Evolutionary conservation across 2,329 filamentous ascomycete species (phyloP).

Genomic region (Catunica adiposa): DNA sequence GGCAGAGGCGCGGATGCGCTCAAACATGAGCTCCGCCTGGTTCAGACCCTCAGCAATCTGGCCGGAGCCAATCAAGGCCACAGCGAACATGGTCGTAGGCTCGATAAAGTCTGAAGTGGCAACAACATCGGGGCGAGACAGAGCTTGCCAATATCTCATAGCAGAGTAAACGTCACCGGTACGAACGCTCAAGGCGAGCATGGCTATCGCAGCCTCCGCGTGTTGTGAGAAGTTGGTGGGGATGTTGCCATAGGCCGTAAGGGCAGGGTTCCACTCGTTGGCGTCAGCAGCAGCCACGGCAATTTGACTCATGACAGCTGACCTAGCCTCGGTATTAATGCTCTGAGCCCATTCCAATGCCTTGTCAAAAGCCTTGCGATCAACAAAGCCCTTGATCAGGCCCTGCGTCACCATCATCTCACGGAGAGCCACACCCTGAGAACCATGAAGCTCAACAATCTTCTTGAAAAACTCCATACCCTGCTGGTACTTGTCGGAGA

Average conservation of each 20-base stretch:
- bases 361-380: conserved; percentile 51
- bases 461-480: conserved; percentile 74
- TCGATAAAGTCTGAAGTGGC: conserved; percentile 57
- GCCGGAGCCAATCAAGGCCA: conserved; percentile 73
- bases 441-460: conserved; percentile 48
- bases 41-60: conserved; percentile 66
- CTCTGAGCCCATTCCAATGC: conserved; percentile 57
- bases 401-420: conserved; percentile 56
- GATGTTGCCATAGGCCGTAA: conserved; percentile 46
- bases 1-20: conserved; percentile 53
- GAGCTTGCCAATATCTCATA: conserved; percentile 61
- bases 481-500: conserved; percentile 62
- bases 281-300: conserved; percentile 66
- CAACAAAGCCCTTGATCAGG: conserved; percentile 62
- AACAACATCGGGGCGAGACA: conserved; percentile 45
- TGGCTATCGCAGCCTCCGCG: conserved; percentile 52
- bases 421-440: conserved; percentile 45
- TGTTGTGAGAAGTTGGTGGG: conserved; percentile 32
- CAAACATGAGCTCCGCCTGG: conserved; percentile 73
- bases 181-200: conserved; percentile 75
- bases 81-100: conserved; percentile 76
- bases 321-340: conserved; percentile 36
- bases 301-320: conserved; percentile 53
- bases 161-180: conserved; percentile 63
- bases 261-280: conserved; percentile 52